phyloP scores from a whole-genome alignment of 2,329 filamentous ascomycete species.

The Metarhizium album region DNA sequence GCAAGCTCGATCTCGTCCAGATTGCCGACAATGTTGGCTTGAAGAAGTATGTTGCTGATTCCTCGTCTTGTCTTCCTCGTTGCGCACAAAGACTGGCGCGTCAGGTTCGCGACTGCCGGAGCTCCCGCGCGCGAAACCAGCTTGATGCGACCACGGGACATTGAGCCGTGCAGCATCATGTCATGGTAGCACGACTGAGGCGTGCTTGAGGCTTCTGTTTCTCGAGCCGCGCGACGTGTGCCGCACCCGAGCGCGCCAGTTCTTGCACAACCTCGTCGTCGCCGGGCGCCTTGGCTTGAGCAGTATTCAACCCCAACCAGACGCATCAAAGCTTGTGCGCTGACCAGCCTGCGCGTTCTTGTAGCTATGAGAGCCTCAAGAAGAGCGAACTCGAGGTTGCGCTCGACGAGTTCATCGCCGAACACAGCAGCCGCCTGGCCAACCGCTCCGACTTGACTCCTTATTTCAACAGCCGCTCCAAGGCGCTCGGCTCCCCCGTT shows the following conservation, averaged over 20 bases:
- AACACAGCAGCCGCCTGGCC: conserved; percentile 55
- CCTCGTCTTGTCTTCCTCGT: background rate
- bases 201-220: background rate
- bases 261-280: background rate
- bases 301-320: background rate
- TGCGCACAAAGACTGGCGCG: background rate
- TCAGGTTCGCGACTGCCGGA: conserved; percentile 1
- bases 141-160: background rate
- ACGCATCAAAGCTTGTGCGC: background rate
- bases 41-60: conserved; percentile 50
- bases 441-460: conserved; percentile 53
- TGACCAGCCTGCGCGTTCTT: background rate
- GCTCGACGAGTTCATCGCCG: conserved; percentile 62
- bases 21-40: conserved; percentile 62
- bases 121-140: background rate
- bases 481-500: conserved; percentile 47
- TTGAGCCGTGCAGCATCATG: background rate
- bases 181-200: background rate
- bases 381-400: conserved; percentile 70
- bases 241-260: background rate
- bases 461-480: conserved; percentile 63
- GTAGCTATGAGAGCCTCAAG: conserved; percentile 59
- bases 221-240: background rate
- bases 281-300: background rate
- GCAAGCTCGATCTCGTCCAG: conserved; percentile 69